A percentile compares a stretch with the other conserved stretches of the same genome.
phyloP scores from a whole-genome alignment of 176 grass and related monocot species.

The Triticum urartu region DNA sequence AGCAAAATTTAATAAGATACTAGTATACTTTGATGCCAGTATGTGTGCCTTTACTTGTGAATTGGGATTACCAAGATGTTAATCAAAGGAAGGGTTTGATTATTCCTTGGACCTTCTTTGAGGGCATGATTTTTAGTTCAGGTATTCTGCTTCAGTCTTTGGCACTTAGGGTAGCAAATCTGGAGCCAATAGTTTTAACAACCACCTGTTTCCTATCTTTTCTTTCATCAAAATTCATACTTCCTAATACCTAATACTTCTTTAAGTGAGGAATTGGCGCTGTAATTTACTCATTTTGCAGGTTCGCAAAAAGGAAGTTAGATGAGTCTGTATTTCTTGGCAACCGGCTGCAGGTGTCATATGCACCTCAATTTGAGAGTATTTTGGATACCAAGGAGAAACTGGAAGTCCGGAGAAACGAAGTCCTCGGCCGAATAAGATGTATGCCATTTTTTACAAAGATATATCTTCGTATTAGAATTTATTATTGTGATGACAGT shows the following conservation, averaged over 20 bases:
- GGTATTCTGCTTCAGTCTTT: neutral
- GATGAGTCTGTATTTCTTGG: slow-evolving; percentile 84
- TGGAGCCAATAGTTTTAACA: neutral
- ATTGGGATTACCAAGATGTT: neutral
- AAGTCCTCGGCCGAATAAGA: slow-evolving; percentile 71
- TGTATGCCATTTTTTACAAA: slow-evolving; percentile 28
- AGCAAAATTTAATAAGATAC: neutral
- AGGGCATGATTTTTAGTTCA: neutral
- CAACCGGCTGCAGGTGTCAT: slow-evolving; percentile 71
- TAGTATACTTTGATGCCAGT: neutral
- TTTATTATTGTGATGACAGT: slow-evolving; percentile 26
- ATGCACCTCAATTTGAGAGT: slow-evolving; percentile 77
- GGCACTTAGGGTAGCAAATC: neutral
- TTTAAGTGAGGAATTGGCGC: neutral
- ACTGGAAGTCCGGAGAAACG: slow-evolving; percentile 65
- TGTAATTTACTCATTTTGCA: slow-evolving; percentile 29
- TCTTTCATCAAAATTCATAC: neutral
- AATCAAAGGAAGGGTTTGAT: neutral
- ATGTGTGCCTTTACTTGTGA: neutral
- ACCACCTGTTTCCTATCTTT: neutral
- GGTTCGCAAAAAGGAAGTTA: slow-evolving; percentile 90
- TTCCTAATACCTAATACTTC: neutral
- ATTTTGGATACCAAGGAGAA: slow-evolving; percentile 77
- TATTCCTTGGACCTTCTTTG: neutral
- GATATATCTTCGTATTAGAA: neutral